These are phyloP conservation scores for Phytophthora aleatoria DNA, from an alignment of 352 stramenopile species.

Conservation along the genomic window DNA sequence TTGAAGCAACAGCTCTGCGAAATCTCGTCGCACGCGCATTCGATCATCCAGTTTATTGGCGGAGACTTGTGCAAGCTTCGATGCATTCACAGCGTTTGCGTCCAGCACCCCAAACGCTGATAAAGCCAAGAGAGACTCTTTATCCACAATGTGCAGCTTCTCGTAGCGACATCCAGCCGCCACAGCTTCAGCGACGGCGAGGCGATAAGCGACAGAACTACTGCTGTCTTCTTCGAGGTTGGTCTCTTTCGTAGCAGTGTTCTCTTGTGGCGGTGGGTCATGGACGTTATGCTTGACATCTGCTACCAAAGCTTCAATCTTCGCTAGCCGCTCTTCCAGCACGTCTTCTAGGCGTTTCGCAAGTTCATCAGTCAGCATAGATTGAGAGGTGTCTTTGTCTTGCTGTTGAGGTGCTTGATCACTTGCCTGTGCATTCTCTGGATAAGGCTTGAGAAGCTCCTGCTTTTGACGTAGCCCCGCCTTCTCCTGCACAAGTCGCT, in stretches of 20 bases:
- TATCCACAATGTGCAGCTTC: constrained; percentile 7
- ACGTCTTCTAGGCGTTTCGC: constrained; percentile 24
- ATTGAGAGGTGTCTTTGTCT: constrained; percentile 1
- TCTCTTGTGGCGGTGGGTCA: neutral
- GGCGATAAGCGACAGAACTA: constrained; percentile 17
- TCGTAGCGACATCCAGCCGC: constrained; percentile 27
- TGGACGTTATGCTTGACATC: constrained; percentile 12
- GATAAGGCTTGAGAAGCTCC: constrained; percentile 13
- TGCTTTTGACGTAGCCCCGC: constrained; percentile 48
- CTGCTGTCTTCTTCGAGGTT: neutral
- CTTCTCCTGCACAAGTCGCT: constrained; percentile 59
- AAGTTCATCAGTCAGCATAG: constrained; percentile 13
- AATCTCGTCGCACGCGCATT: constrained; percentile 39
- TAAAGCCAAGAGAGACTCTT: constrained; percentile 1
- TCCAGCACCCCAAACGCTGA: constrained; percentile 30
- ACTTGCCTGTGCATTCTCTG: neutral
- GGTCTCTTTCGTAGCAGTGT: neutral
- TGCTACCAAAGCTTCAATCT: constrained; percentile 32
- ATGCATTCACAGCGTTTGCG: constrained; percentile 3
- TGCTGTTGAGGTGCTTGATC: constrained; percentile 5
- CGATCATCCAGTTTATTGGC: constrained; percentile 28
- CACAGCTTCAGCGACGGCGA: constrained; percentile 30
- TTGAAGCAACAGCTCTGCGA: constrained; percentile 39
- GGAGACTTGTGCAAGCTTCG: neutral
- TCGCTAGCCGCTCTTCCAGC: constrained; percentile 31